A percentile compares a stretch with the other conserved stretches of the same genome.
phyloP scores from a whole-genome alignment of 1,284 basidiomycete species.

The Apiotrichum brassicae region DNA sequence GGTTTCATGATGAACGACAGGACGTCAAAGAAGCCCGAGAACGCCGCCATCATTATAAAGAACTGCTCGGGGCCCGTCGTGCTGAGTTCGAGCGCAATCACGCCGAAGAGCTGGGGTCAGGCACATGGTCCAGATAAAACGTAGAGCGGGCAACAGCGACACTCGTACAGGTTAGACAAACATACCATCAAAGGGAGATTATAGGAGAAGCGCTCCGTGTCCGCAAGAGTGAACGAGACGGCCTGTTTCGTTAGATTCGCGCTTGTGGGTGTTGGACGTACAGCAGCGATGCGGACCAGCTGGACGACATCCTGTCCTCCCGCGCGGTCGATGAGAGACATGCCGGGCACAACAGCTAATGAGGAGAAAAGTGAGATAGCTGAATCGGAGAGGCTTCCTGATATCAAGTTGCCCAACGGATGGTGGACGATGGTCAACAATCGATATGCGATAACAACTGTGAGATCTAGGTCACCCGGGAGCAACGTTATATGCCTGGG shows the following conservation, averaged over 20 bases:
- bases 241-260: constrained; percentile 3
- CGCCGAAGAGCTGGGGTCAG: constrained; percentile 32
- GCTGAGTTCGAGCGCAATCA: constrained; percentile 33
- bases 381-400: too few relatives aligned
- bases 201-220: constrained; percentile 19
- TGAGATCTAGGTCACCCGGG: too few relatives aligned
- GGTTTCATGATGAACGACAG: constrained; percentile 17
- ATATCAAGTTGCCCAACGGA: too few relatives aligned
- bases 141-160: background rate
- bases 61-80: constrained; percentile 25
- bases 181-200: constrained; percentile 41
- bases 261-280: background rate
- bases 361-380: too few relatives aligned
- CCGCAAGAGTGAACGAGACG: constrained; percentile 26
- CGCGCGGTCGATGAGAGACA: too few relatives aligned
- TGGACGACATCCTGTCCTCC: constrained; percentile 20
- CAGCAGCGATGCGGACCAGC: constrained; percentile 28
- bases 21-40: constrained; percentile 33
- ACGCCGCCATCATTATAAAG: constrained; percentile 31
- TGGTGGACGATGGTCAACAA: too few relatives aligned
- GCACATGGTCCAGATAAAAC: too few relatives aligned
- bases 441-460: too few relatives aligned
- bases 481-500: too few relatives aligned
- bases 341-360: too few relatives aligned
- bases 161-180: too few relatives aligned